A percentile compares a stretch with the other conserved stretches of the same genome.
Evolutionary conservation across 164 flowering plant genomes (phyloP).

Genomic region (Liquidambar formosana): DNA sequence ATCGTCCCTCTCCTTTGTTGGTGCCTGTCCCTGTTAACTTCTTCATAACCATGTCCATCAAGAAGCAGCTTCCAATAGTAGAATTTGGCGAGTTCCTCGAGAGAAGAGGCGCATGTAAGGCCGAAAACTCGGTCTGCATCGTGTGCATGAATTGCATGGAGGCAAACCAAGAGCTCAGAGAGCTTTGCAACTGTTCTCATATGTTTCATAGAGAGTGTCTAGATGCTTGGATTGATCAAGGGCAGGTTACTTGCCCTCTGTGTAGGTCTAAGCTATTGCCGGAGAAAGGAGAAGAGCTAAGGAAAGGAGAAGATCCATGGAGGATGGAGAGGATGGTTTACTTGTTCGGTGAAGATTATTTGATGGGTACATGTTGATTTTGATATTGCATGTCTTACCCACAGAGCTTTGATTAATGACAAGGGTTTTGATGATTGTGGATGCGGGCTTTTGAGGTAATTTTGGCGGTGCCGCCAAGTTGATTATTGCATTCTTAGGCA

Average conservation of each 20-base stretch:
- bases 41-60: constrained; percentile 3
- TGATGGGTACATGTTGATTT: not conserved
- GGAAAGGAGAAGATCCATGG: constrained; percentile 23
- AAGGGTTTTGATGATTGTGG: no score
- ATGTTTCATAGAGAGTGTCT: constrained; percentile 31
- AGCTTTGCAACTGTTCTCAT: constrained; percentile 26
- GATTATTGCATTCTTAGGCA: no score
- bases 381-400: not conserved
- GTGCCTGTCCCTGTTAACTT: constrained; percentile 1
- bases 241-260: constrained; percentile 26
- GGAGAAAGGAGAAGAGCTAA: not conserved
- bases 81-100: constrained; percentile 3
- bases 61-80: constrained; percentile 10
- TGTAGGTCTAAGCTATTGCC: constrained; percentile 20
- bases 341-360: constrained; percentile 26
- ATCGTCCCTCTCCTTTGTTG: not conserved
- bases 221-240: constrained; percentile 33
- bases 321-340: constrained; percentile 26
- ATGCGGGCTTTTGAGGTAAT: no score
- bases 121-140: constrained; percentile 5
- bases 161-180: constrained; percentile 16
- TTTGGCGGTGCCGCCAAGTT: no score
- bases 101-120: not conserved
- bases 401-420: no score
- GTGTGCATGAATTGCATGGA: constrained; percentile 22